Evolutionary conservation across 345 rosid genomes (phyloP), one percentile per base, ranked within the genome.

Genomic region (Combretum micranthum): DNA sequence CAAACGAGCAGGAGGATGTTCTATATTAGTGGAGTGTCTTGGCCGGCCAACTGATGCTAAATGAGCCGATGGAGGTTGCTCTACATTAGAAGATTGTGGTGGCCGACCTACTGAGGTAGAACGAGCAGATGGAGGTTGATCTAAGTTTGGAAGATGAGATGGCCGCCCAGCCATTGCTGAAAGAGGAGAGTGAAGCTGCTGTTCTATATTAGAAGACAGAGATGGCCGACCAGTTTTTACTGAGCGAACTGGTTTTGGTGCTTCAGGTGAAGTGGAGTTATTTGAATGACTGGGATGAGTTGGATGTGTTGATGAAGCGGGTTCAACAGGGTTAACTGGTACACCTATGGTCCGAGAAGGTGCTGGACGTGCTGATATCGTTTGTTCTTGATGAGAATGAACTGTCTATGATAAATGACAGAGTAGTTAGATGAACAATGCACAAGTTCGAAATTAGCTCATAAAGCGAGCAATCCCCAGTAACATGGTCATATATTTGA

Each of bases 311-410:
- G 39, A 32, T 32, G 39, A 32, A 43, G 15, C 6, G 2, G 59
- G 57, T 14, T 54, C 57, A 17, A n/a, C 19, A 16, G 72, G 43
- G 55, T 64, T 79, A 50, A 46, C 53, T 46, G 64, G 39, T 16
- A 60, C 20, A 42, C 80, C 65, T n/a, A 77, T 53, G 59, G 70
- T 75, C 60, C 50, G 65, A 61, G 68, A 64, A 53, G 77, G 52
- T 55, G 74, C 59, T 52, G 88, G 69, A 60, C 70, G 82, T 59
- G 70, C 68, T 32, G 83, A 61, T 46, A 67, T 62, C 37, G 75
- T 64, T 44, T 77, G 95, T 50, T 85, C 97, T 69, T 63, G 78
- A 69, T 67, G 69, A 59, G 74, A 69, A 61, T 75, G 83, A 69
- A 83, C 82, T 64, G 87, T 69, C 98, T 88, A 77, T 59, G 45